These are phyloP conservation scores for Lactuca sativa DNA, from an alignment of 129 eudicot species.

Conservation along the genomic window DNA sequence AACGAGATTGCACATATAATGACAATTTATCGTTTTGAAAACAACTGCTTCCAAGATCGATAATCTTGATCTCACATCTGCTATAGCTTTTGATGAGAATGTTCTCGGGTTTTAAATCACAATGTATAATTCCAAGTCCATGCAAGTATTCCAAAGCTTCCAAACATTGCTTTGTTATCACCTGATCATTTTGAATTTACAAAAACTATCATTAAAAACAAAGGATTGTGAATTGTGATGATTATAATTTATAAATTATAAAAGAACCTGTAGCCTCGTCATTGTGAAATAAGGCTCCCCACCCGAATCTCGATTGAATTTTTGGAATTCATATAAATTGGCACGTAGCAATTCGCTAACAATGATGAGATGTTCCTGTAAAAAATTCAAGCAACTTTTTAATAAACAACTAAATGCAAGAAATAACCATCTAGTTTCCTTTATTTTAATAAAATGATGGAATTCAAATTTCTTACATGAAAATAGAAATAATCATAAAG, in stretches of 20 bases:
- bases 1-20: conserved; percentile 89
- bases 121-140: conserved; percentile 80
- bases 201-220: conserved; percentile 11
- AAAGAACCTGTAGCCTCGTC: conserved; percentile 84
- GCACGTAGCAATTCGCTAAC: conserved; percentile 89
- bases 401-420: background rate
- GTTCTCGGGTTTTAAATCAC: conserved; percentile 97
- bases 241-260: background rate
- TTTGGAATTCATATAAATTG: conserved; percentile 95
- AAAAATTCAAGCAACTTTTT: conserved; percentile 2
- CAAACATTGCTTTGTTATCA: conserved; percentile 77
- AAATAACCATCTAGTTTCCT: too few species aligned
- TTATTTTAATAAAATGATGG: too few species aligned
- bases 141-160: conserved; percentile 85
- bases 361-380: conserved; percentile 90
- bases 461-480: conserved; percentile 48
- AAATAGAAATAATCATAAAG: conserved; percentile 94
- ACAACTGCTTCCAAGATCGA: conserved; percentile 99
- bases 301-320: conserved; percentile 76
- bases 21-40: conserved; percentile 71
- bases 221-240: background rate
- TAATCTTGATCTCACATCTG: conserved; percentile 89
- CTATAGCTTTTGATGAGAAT: conserved; percentile 87
- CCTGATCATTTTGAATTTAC: conserved; percentile 35
- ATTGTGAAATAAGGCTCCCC: conserved; percentile 88